Conservation (phyloP, 2,329 filamentous ascomycete genomes). For the Hypomyces perniciosus region DNA sequence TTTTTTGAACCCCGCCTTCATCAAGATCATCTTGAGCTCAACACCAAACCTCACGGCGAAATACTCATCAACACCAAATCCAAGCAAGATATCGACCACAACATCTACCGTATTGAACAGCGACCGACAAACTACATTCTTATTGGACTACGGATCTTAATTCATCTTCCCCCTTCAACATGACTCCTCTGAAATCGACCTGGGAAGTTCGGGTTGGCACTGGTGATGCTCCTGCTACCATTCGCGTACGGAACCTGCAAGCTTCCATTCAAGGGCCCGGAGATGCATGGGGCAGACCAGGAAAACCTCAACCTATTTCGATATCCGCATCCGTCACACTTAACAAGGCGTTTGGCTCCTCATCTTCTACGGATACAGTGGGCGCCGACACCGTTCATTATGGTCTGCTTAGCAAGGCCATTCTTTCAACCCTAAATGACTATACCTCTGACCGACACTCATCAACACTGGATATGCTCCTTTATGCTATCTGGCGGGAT, state of each 20-base stretch:
- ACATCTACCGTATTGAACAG: too few species aligned
- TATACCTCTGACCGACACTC: too few species aligned
- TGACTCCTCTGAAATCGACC: conserved; percentile 18
- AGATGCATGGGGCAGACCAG: conserved; percentile 62
- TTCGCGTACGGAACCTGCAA: conserved; percentile 58
- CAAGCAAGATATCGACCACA: too few species aligned
- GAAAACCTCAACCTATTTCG: conserved; percentile 55
- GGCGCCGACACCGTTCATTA: conserved; percentile 71
- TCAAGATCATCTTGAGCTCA: too few species aligned
- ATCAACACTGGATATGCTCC: not conserved
- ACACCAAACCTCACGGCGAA: too few species aligned
- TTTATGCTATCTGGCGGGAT: conserved; percentile 29
- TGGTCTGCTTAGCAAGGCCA: conserved; percentile 60
- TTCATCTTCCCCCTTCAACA: not conserved
- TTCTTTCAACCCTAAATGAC: conserved; percentile 41
- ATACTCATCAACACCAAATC: too few species aligned
- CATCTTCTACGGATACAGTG: conserved; percentile 54
- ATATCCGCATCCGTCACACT: conserved; percentile 57
- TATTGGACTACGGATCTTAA: too few species aligned
- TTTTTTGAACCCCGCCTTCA: too few species aligned
- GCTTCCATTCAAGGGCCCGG: conserved; percentile 49
- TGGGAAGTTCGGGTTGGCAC: conserved; percentile 21
- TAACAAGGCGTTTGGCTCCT: conserved; percentile 47
- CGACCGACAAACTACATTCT: too few species aligned
- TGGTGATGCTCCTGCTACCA: conserved; percentile 34